Conservation (phyloP, 257 asterid genomes). For the Nemophila menziesii region DNA sequence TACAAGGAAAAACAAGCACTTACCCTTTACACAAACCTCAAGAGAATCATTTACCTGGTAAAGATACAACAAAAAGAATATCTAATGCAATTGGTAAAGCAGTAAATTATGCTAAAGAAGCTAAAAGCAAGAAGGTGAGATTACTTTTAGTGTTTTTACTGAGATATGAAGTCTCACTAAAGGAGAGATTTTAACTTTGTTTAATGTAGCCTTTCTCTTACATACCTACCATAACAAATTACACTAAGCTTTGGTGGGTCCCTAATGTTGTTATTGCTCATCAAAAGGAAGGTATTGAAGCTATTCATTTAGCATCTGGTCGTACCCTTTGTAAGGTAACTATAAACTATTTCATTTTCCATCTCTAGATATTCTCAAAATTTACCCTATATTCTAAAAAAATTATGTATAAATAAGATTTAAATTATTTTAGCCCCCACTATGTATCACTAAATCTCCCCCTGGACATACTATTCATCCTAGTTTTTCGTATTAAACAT, state of each 20-base stretch:
- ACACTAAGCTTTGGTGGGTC: slow-evolving; percentile 98
- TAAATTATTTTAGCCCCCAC: neutral
- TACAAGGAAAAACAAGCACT: slow-evolving; percentile 50
- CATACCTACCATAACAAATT: slow-evolving; percentile 87
- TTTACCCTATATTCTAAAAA: neutral
- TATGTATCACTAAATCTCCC: too few species aligned
- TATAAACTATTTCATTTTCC: neutral
- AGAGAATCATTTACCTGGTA: slow-evolving; percentile 79
- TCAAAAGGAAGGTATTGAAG: slow-evolving; percentile 95
- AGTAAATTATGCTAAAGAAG: slow-evolving; percentile 74
- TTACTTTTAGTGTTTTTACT: neutral
- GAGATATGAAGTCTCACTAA: slow-evolving; percentile 10
- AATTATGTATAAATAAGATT: too few species aligned
- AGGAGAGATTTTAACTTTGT: slow-evolving; percentile 9
- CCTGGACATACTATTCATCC: too few species aligned
- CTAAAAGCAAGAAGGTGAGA: slow-evolving; percentile 73
- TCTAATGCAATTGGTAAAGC: slow-evolving; percentile 88
- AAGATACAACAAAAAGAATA: slow-evolving; percentile 75
- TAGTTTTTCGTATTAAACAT: neutral
- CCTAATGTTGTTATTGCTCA: slow-evolving; percentile 96
- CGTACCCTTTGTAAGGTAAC: slow-evolving; percentile 92
- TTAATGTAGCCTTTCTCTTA: slow-evolving; percentile 56
- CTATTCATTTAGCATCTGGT: slow-evolving; percentile 90
- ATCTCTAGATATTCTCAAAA: neutral
- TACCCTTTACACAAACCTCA: slow-evolving; percentile 87